Conservation (phyloP, 495 filamentous ascomycete species). For the Lepidopterella palustris region DNA sequence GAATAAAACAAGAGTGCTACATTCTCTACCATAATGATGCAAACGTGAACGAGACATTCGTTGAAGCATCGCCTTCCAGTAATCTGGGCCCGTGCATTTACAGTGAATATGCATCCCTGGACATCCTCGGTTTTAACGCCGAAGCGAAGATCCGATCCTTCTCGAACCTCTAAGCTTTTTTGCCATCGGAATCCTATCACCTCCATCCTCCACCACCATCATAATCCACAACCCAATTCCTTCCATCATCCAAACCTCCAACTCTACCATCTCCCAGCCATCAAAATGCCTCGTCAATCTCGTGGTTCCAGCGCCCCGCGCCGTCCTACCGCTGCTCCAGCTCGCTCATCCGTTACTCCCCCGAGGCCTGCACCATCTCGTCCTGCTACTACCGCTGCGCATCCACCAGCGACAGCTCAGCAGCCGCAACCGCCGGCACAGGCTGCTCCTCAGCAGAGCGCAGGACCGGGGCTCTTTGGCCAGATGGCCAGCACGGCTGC, state of each 20-base stretch:
- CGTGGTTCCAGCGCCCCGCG: constrained; percentile 33
- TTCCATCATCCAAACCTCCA: background rate
- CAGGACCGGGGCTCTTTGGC: constrained; percentile 40
- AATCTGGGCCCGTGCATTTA: background rate
- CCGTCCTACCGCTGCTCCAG: constrained; percentile 29
- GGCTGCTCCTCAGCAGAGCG: constrained; percentile 22
- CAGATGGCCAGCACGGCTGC: constrained; percentile 44
- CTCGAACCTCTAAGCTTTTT: constrained; percentile 19
- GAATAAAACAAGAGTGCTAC: too few species aligned
- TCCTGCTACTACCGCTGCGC: constrained; percentile 35
- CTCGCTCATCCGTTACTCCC: constrained; percentile 6
- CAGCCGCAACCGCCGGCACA: constrained; percentile 11
- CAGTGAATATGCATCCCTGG: too few species aligned
- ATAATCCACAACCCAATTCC: too few species aligned
- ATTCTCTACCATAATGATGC: too few species aligned
- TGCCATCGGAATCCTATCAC: background rate
- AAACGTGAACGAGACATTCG: too few species aligned
- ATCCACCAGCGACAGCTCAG: constrained; percentile 27
- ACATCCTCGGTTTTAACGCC: background rate
- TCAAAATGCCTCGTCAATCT: constrained; percentile 36
- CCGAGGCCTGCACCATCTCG: constrained; percentile 26
- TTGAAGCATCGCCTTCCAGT: too few species aligned
- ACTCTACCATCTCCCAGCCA: constrained; percentile 5
- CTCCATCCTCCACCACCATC: constrained; percentile 2
- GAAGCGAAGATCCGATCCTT: constrained; percentile 21